Conservation (phyloP, 352 stramenopile species). For the Pythium diclinum region DNA sequence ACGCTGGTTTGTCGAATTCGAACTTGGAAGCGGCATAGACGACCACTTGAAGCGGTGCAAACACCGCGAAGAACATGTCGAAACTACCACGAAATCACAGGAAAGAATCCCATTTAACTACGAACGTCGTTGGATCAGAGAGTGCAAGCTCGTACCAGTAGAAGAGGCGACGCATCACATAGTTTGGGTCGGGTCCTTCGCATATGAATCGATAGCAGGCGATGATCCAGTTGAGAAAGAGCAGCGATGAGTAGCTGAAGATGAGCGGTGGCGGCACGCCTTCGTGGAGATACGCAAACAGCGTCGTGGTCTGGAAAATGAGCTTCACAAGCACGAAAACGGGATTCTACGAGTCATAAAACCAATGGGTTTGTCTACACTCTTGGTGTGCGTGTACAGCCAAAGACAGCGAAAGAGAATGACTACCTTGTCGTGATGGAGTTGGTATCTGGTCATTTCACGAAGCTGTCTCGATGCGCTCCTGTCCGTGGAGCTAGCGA, state of each 20-base stretch:
- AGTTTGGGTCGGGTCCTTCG: slow-evolving; percentile 3
- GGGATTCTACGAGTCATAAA: neutral
- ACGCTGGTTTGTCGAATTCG: slow-evolving; percentile 37
- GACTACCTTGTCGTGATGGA: too few relatives aligned
- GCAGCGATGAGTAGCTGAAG: neutral
- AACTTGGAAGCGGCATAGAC: slow-evolving; percentile 43
- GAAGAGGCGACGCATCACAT: slow-evolving; percentile 9
- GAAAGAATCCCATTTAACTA: neutral
- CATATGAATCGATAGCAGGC: neutral
- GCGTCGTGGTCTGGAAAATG: slow-evolving; percentile 23
- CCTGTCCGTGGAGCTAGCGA: too few relatives aligned
- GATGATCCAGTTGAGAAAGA: slow-evolving; percentile 9
- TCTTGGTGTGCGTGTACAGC: too few relatives aligned
- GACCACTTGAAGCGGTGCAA: slow-evolving; percentile 42
- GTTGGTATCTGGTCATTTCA: too few relatives aligned
- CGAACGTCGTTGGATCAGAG: neutral
- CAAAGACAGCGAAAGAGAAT: too few relatives aligned
- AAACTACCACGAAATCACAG: slow-evolving; percentile 26
- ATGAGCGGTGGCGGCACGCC: neutral
- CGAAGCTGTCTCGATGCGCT: too few relatives aligned
- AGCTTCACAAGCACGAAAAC: slow-evolving; percentile 25
- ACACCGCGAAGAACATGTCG: slow-evolving; percentile 62
- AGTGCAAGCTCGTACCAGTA: slow-evolving; percentile 10
- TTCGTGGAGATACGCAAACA: slow-evolving; percentile 4
- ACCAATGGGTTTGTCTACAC: too few relatives aligned